Conservation (phyloP, 108 stramenopile species). For the Seminavis robusta region DNA sequence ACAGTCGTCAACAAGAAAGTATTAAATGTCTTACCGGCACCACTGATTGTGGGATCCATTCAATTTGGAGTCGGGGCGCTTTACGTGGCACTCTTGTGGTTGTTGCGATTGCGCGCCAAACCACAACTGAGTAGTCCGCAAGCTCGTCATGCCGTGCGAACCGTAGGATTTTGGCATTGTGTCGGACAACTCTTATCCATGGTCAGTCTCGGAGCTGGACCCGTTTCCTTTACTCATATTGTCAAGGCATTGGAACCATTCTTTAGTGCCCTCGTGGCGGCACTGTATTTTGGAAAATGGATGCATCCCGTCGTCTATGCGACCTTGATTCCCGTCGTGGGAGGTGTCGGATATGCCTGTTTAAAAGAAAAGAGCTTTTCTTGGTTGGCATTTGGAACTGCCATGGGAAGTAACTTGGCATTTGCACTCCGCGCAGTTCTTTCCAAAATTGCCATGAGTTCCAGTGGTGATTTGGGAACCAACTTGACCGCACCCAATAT, state of each 20-base stretch:
- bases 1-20: conserved; percentile 92
- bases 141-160: conserved; percentile 37
- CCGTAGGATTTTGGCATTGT: conserved; percentile 83
- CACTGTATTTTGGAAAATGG: conserved; percentile 66
- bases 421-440: conserved; percentile 88
- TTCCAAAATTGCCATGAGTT: conserved; percentile 78
- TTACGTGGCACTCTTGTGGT: conserved; percentile 76
- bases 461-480: conserved; percentile 43
- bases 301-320: conserved; percentile 75
- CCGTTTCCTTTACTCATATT: conserved; percentile 87
- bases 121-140: conserved; percentile 45
- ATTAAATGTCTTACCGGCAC: conserved; percentile 87
- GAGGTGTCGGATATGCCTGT: conserved; percentile 89
- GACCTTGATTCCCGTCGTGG: conserved; percentile 83
- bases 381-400: conserved; percentile 87
- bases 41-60: conserved; percentile 81
- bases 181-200: conserved; percentile 81
- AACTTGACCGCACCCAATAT: conserved; percentile 84
- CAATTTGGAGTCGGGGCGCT: conserved; percentile 88
- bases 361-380: conserved; percentile 84
- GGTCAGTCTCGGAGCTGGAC: conserved; percentile 76
- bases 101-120: conserved; percentile 52
- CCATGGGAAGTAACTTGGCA: conserved; percentile 88
- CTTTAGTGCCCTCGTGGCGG: conserved; percentile 77
- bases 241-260: conserved; percentile 92